phyloP scores from a whole-genome alignment of 257 asterid genomes.

The Rehmannia glutinosa region DNA sequence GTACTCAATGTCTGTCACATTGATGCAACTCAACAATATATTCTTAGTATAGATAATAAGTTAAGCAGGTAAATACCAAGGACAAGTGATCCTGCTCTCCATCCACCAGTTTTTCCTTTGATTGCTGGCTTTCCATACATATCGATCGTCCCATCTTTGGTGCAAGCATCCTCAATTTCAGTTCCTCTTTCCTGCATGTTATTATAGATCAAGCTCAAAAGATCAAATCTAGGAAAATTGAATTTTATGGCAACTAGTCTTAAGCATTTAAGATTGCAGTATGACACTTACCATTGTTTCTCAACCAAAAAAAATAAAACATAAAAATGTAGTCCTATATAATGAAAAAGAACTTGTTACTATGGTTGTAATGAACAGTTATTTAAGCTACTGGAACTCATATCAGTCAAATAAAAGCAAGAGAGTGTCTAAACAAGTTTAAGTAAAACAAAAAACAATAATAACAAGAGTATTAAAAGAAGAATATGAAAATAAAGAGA shows the following conservation, averaged over 20 bases:
- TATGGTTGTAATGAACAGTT: not conserved
- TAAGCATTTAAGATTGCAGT: not conserved
- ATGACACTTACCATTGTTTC: slow-evolving; percentile 33
- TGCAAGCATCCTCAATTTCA: slow-evolving; percentile 40
- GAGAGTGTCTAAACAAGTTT: slow-evolving; percentile 12
- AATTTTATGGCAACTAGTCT: not conserved
- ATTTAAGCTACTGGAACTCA: slow-evolving; percentile 21
- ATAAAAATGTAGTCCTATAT: slow-evolving; percentile 8
- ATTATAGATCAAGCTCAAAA: no score
- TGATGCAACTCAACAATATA: not conserved
- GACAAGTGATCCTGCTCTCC: slow-evolving; percentile 67
- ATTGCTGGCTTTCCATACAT: slow-evolving; percentile 52
- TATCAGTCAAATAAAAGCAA: slow-evolving; percentile 22
- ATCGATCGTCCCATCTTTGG: slow-evolving; percentile 62
- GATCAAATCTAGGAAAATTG: not conserved
- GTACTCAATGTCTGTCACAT: no score
- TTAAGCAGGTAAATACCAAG: slow-evolving; percentile 41
- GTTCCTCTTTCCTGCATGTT: slow-evolving; percentile 66
- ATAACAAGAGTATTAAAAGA: no score
- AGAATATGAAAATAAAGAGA: no score
- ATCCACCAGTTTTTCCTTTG: slow-evolving; percentile 66
- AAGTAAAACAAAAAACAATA: not conserved
- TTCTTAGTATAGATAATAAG: not conserved
- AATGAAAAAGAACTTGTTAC: not conserved
- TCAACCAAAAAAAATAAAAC: slow-evolving; percentile 3